phyloP scores from a whole-genome alignment of 1,139 yeast species.

The Hyphopichia burtonii region DNA sequence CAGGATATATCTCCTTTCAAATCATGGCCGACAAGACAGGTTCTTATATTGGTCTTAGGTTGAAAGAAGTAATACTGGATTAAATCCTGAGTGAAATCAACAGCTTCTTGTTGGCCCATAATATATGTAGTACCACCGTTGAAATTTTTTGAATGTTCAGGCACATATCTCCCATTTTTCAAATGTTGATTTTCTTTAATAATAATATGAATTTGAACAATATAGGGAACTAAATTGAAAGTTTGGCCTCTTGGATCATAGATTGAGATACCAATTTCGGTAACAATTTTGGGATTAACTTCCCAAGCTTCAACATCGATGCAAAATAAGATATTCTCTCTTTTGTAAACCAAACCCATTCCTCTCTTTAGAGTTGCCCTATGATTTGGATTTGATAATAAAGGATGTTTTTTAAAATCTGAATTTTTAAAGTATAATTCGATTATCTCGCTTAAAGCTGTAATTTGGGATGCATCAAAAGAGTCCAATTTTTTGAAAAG shows the following conservation, averaged over 20 bases:
- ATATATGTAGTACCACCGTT: slow-evolving; percentile 55
- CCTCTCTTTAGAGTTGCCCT: slow-evolving; percentile 10
- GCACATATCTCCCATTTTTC: slow-evolving; percentile 59
- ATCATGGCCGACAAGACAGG: slow-evolving; percentile 66
- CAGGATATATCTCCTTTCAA: slow-evolving; percentile 61
- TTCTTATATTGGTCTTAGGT: slow-evolving; percentile 12
- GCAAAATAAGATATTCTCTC: slow-evolving; percentile 44
- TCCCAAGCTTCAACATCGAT: slow-evolving; percentile 74
- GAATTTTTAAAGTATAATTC: slow-evolving; percentile 2
- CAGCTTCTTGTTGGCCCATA: slow-evolving; percentile 35
- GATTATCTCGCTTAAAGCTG: background rate
- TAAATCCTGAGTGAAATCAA: slow-evolving; percentile 37
- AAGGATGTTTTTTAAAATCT: slow-evolving; percentile 10
- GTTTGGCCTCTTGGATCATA: slow-evolving; percentile 57
- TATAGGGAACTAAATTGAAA: slow-evolving; percentile 39
- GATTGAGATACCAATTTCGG: slow-evolving; percentile 69
- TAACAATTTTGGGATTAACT: slow-evolving; percentile 39
- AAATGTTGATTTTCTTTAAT: slow-evolving; percentile 47
- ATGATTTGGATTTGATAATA: slow-evolving; percentile 10
- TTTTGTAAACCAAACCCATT: slow-evolving; percentile 22
- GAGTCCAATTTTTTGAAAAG: slow-evolving; percentile 1
- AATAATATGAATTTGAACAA: slow-evolving; percentile 55
- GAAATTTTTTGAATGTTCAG: slow-evolving; percentile 58
- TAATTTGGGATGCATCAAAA: background rate
- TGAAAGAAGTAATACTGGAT: slow-evolving; percentile 40